phyloP scores from a whole-genome alignment of 768 basidiomycete species.

The Dictyophora rubrovolvata region DNA sequence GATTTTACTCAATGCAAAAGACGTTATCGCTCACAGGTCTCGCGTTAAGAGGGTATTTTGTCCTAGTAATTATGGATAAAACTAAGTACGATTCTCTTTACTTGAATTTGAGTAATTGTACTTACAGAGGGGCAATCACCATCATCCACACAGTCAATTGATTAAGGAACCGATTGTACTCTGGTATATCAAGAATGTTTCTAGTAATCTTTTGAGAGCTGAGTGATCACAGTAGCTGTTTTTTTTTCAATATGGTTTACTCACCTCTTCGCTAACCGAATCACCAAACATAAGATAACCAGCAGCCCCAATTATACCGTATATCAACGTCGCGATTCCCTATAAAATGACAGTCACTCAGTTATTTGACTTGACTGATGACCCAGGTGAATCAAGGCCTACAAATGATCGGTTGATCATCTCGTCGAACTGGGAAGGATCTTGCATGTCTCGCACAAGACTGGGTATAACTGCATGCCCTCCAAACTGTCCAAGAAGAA shows the following conservation, averaged over 20 bases:
- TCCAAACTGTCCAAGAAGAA: conserved; percentile 46
- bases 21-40: conserved; percentile 53
- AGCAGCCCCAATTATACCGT: conserved; percentile 54
- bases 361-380: neutral
- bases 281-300: conserved; percentile 92
- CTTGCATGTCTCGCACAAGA: conserved; percentile 79
- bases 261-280: conserved; percentile 69
- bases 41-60: conserved; percentile 80
- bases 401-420: conserved; percentile 88
- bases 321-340: conserved; percentile 51
- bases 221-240: neutral
- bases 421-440: conserved; percentile 66
- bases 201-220: conserved; percentile 56
- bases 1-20: neutral
- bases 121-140: conserved; percentile 66
- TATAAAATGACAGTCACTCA: conserved; percentile 17
- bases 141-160: conserved; percentile 76
- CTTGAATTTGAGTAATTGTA: conserved; percentile 10
- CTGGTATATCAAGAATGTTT: conserved; percentile 62
- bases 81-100: conserved; percentile 13
- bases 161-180: conserved; percentile 65
- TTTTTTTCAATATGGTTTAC: conserved; percentile 8
- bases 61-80: conserved; percentile 34
- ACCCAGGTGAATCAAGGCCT: conserved; percentile 19
- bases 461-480: conserved; percentile 91